Conservation (phyloP, 2,329 filamentous ascomycete genomes). For the Triangularia verruculosa region DNA sequence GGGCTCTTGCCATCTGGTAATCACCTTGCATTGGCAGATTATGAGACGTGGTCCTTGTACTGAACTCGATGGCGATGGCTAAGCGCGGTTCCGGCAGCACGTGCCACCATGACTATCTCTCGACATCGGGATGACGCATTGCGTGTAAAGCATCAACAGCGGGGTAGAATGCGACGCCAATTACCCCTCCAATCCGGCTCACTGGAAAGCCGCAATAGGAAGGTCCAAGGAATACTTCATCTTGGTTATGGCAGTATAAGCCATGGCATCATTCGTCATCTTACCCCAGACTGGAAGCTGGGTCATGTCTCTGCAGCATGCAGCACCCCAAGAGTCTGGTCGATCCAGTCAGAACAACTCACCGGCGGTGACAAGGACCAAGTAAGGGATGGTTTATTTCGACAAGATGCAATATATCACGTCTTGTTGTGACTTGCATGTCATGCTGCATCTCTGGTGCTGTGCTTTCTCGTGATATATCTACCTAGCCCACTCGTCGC, state of each 20-base stretch:
- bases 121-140: too few species aligned
- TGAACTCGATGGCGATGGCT: too few species aligned
- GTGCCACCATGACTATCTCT: too few species aligned
- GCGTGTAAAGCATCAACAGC: too few species aligned
- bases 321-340: neutral
- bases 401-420: neutral
- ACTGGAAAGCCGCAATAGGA: neutral
- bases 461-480: neutral
- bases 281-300: neutral
- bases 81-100: too few species aligned
- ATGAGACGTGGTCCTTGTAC: too few species aligned
- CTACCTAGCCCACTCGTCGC: neutral
- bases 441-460: neutral
- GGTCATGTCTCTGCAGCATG: neutral
- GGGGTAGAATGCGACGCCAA: neutral
- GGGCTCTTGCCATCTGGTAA: too few species aligned
- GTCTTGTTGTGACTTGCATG: neutral
- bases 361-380: neutral
- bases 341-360: neutral
- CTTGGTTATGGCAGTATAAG: neutral
- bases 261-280: neutral
- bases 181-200: neutral
- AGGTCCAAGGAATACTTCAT: neutral
- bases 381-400: neutral
- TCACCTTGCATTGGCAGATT: too few species aligned